These are phyloP conservation scores for Pascua guehoae DNA, from an alignment of 1,284 basidiomycete species.

Conservation along the genomic window DNA sequence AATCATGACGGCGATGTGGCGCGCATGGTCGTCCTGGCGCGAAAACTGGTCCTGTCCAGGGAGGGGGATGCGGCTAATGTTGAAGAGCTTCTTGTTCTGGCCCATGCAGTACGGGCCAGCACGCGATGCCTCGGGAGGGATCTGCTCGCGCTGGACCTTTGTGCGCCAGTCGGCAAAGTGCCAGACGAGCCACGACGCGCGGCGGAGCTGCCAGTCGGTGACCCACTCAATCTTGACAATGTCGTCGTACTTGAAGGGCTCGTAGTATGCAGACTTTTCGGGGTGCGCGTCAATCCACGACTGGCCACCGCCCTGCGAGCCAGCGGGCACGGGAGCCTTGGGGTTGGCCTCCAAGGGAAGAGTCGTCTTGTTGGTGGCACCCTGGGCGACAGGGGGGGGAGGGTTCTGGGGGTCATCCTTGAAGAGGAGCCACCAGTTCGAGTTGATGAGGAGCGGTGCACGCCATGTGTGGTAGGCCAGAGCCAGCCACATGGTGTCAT, in stretches of 20 bases:
- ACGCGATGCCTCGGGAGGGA: slow-evolving; percentile 55
- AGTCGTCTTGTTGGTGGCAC: slow-evolving; percentile 10
- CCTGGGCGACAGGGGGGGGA: slow-evolving; percentile 25
- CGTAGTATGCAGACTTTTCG: slow-evolving; percentile 34
- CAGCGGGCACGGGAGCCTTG: slow-evolving; percentile 14
- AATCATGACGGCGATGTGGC: slow-evolving; percentile 67
- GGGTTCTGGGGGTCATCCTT: slow-evolving; percentile 54
- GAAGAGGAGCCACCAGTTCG: slow-evolving; percentile 97
- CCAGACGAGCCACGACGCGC: slow-evolving; percentile 78
- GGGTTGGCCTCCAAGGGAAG: slow-evolving; percentile 29
- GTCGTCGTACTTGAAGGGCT: slow-evolving; percentile 40
- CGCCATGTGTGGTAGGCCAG: slow-evolving; percentile 89
- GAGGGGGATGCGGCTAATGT: slow-evolving; percentile 68
- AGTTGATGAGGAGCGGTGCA: slow-evolving; percentile 80
- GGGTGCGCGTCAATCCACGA: slow-evolving; percentile 53
- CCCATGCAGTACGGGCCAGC: slow-evolving; percentile 58
- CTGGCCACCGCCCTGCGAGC: slow-evolving; percentile 38
- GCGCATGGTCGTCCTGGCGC: slow-evolving; percentile 55
- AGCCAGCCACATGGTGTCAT: slow-evolving; percentile 90
- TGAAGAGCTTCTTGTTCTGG: slow-evolving; percentile 66
- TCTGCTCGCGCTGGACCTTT: slow-evolving; percentile 54
- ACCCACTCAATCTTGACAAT: slow-evolving; percentile 53
- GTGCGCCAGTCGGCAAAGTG: slow-evolving; percentile 76
- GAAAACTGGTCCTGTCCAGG: slow-evolving; percentile 62
- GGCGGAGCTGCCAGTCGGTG: slow-evolving; percentile 77